A percentile compares a stretch with the other conserved stretches of the same genome.
Evolutionary conservation across 257 asterid genomes (phyloP).

Genomic region (Oldenlandia corymbosa): DNA sequence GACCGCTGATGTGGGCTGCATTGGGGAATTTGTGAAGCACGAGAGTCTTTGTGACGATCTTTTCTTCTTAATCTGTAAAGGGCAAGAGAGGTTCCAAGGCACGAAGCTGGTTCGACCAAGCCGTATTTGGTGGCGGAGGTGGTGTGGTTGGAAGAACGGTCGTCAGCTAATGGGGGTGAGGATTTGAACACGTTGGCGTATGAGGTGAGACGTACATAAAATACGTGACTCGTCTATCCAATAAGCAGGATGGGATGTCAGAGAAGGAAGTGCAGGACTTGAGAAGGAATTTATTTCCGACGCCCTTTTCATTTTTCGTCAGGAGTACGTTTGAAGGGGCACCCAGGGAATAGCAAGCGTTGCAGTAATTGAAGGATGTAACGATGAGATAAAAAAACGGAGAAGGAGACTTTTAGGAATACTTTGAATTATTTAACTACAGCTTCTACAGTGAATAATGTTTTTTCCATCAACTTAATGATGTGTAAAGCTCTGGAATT

Average conservation of each 20-base stretch:
- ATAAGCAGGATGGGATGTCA: slow-evolving; percentile 77
- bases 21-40: slow-evolving; percentile 86
- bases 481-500: not conserved
- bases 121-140: slow-evolving; percentile 95
- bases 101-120: slow-evolving; percentile 62
- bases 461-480: slow-evolving; percentile 68
- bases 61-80: slow-evolving; percentile 83
- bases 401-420: slow-evolving; percentile 90
- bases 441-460: slow-evolving; percentile 94
- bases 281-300: slow-evolving; percentile 81
- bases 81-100: slow-evolving; percentile 92
- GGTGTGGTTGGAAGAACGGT: slow-evolving; percentile 92
- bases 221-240: slow-evolving; percentile 80
- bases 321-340: slow-evolving; percentile 96
- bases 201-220: slow-evolving; percentile 75
- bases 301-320: slow-evolving; percentile 92
- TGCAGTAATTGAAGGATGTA: slow-evolving; percentile 86
- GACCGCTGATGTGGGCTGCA: slow-evolving; percentile 88
- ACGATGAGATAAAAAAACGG: slow-evolving; percentile 82
- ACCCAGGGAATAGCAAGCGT: slow-evolving; percentile 92
- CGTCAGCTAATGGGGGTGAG: slow-evolving; percentile 56
- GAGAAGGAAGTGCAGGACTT: slow-evolving; percentile 77
- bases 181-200: slow-evolving; percentile 58
- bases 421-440: slow-evolving; percentile 89
- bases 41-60: slow-evolving; percentile 93